Evolutionary conservation across 352 stramenopile species (phyloP).

Genomic region (Phytopythium chamaehyphon): DNA sequence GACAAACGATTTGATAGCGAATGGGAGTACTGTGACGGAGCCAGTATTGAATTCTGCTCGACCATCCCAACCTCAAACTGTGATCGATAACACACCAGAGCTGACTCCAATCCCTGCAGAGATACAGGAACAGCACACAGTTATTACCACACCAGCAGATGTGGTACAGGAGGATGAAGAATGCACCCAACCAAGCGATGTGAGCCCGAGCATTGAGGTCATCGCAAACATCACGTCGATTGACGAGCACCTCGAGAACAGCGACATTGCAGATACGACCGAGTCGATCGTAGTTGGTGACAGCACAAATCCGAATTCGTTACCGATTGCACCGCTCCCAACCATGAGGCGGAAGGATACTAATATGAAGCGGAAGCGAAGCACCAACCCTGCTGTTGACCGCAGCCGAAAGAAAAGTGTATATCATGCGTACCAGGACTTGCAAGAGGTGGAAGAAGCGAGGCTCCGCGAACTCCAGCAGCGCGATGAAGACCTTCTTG

Average conservation of each 20-base stretch:
- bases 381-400: not conserved
- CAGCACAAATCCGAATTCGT: not conserved
- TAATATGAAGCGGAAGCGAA: not conserved
- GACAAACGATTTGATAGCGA: too few species aligned
- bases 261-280: not conserved
- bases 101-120: not conserved
- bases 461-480: conserved; percentile 21
- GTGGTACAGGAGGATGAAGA: conserved; percentile 9
- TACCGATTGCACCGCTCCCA: too few species aligned
- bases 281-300: not conserved
- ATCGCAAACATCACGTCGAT: not conserved
- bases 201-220: not conserved
- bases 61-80: not conserved
- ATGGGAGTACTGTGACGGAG: too few species aligned
- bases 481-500: conserved; percentile 33
- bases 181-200: too few species aligned
- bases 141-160: not conserved
- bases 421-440: conserved; percentile 40
- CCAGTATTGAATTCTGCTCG: too few species aligned
- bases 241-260: not conserved
- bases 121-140: not conserved
- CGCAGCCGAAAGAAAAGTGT: conserved; percentile 26
- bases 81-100: not conserved
- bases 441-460: conserved; percentile 32
- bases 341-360: not conserved